Percentiles rank a stretch among this genome's conserved stretches.
phyloP scores from a whole-genome alignment of 108 stramenopile species.

The Conticribra guillardii region DNA sequence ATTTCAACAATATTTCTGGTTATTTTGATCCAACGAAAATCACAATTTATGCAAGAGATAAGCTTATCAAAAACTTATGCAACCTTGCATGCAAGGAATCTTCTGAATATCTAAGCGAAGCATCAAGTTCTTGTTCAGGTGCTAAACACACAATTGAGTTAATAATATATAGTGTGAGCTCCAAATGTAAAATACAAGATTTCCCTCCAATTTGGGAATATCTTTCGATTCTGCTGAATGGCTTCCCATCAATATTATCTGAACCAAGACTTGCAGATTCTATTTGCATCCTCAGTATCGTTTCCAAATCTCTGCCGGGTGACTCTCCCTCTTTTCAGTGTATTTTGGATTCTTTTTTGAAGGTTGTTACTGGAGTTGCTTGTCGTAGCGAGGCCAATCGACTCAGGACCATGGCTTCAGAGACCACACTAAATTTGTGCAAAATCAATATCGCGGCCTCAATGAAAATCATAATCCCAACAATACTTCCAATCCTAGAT shows the following conservation, averaged over 20 bases:
- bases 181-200: slow-evolving; percentile 17
- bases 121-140: slow-evolving; percentile 6
- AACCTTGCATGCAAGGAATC: slow-evolving; percentile 38
- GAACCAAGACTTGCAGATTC: slow-evolving; percentile 24
- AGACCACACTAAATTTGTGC: slow-evolving; percentile 44
- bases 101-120: neutral
- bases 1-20: too few species aligned
- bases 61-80: slow-evolving; percentile 58
- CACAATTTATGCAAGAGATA: too few species aligned
- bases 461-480: slow-evolving; percentile 33
- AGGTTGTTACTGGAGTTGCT: slow-evolving; percentile 26
- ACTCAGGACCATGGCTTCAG: slow-evolving; percentile 27
- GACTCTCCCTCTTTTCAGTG: slow-evolving; percentile 1
- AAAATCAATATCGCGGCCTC: slow-evolving; percentile 22
- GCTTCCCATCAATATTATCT: slow-evolving; percentile 1
- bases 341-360: slow-evolving; percentile 20
- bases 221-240: slow-evolving; percentile 16
- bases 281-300: slow-evolving; percentile 31
- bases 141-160: slow-evolving; percentile 40
- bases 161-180: slow-evolving; percentile 24
- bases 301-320: slow-evolving; percentile 32
- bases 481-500: slow-evolving; percentile 18
- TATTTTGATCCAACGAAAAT: too few species aligned
- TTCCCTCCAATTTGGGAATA: slow-evolving; percentile 36
- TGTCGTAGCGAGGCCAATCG: slow-evolving; percentile 22